Evolutionary conservation across 306 rosid genomes (phyloP).

Genomic region (Lagenaria siceraria): DNA sequence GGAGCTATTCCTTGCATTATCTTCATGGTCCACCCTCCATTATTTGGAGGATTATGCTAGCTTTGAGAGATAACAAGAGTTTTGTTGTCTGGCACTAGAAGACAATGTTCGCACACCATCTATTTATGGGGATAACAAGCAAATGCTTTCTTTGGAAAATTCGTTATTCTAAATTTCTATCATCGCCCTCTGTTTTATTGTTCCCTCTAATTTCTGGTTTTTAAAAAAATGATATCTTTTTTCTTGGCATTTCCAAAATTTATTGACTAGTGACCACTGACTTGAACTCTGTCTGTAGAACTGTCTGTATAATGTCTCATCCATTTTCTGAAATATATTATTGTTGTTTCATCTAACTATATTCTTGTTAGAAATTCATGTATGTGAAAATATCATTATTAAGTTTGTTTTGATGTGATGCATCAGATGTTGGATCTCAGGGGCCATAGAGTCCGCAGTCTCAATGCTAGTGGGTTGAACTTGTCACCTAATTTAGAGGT

Average conservation of each 20-base stretch:
- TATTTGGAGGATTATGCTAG: background rate
- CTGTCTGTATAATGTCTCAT: background rate
- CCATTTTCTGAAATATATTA: background rate
- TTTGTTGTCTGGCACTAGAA: background rate
- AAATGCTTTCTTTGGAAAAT: background rate
- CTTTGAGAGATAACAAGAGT: background rate
- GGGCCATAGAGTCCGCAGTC: constrained; percentile 92
- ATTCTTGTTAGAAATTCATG: background rate
- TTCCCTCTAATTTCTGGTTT: background rate
- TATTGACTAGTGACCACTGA: background rate
- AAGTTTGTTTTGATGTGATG: constrained; percentile 11
- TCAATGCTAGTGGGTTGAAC: constrained; percentile 78
- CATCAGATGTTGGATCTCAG: constrained; percentile 90
- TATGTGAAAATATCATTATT: constrained; percentile 3
- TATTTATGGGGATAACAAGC: background rate
- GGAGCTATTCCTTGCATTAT: no score
- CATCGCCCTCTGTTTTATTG: background rate
- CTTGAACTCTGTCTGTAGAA: background rate
- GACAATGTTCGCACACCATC: background rate
- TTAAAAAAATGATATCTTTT: no score
- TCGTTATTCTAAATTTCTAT: background rate
- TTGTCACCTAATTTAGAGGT: constrained; percentile 93
- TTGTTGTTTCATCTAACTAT: background rate
- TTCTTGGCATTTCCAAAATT: background rate
- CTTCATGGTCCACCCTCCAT: no score